Evolutionary conservation across 2,329 filamentous ascomycete species (phyloP).

Genomic region (Penicillium sp.): DNA sequence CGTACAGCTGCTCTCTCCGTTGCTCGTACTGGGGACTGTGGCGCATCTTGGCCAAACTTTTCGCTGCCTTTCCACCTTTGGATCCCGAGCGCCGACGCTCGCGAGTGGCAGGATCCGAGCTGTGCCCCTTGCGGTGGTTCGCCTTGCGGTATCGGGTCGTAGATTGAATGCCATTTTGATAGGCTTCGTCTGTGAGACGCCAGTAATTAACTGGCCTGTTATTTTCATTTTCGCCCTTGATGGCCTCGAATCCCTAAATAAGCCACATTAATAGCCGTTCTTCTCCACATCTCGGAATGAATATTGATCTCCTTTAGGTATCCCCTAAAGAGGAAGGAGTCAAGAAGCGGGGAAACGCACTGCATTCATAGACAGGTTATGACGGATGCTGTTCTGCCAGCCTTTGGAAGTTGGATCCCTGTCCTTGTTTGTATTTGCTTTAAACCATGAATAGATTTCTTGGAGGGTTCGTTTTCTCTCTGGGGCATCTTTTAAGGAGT

Average conservation of each 20-base stretch:
- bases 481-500: slow-evolving; percentile 70
- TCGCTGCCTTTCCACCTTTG: slow-evolving; percentile 46
- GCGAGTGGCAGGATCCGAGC: slow-evolving; percentile 42
- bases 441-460: slow-evolving; percentile 91
- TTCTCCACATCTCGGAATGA: neutral
- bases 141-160: slow-evolving; percentile 77
- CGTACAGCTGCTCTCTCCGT: slow-evolving; percentile 24
- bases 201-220: slow-evolving; percentile 73
- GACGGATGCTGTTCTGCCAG: slow-evolving; percentile 95
- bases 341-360: slow-evolving; percentile 58
- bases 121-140: slow-evolving; percentile 41
- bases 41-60: slow-evolving; percentile 38
- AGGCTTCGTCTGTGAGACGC: slow-evolving; percentile 73
- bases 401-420: slow-evolving; percentile 66
- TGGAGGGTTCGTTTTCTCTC: slow-evolving; percentile 75
- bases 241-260: slow-evolving; percentile 53
- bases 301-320: neutral
- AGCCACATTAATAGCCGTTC: neutral
- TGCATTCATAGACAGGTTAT: slow-evolving; percentile 94
- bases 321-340: neutral
- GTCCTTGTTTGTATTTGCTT: slow-evolving; percentile 76
- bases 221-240: slow-evolving; percentile 54
- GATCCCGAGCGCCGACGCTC: slow-evolving; percentile 47
- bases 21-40: slow-evolving; percentile 30
- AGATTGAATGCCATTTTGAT: slow-evolving; percentile 72